phyloP scores from a whole-genome alignment of 441 rosid species.

The Mallotus japonicus region DNA sequence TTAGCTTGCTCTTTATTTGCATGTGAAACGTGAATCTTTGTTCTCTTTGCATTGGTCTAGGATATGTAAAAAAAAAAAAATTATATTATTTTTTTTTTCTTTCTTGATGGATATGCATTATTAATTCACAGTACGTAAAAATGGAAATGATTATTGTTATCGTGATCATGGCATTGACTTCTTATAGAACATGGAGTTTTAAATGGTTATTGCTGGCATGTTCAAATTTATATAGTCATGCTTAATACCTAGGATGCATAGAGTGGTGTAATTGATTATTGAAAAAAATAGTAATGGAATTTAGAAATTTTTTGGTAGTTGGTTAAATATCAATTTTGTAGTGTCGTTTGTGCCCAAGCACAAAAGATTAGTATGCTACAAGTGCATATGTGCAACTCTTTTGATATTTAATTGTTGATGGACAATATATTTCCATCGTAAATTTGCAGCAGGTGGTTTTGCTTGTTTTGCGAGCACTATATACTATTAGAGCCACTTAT shows the following conservation, averaged over 20 bases:
- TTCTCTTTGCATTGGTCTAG: neutral
- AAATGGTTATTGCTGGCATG: conserved; percentile 1
- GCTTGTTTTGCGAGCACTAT: neutral
- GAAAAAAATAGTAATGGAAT: neutral
- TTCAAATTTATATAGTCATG: neutral
- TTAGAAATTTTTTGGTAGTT: neutral
- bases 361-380: too few relatives aligned
- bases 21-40: neutral
- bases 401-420: neutral
- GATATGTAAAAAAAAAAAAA: neutral
- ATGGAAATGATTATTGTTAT: neutral
- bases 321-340: neutral
- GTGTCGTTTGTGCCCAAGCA: neutral
- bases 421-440: neutral
- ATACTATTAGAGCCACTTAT: neutral
- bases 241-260: neutral
- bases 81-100: neutral
- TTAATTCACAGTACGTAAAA: neutral
- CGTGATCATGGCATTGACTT: neutral
- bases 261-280: neutral
- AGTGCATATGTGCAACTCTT: neutral
- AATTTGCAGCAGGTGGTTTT: neutral
- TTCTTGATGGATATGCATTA: neutral
- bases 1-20: neutral
- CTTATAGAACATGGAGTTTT: neutral